Evolutionary conservation across 169 alveolate species (phyloP).

Genomic region (Plasmodium ovale): DNA sequence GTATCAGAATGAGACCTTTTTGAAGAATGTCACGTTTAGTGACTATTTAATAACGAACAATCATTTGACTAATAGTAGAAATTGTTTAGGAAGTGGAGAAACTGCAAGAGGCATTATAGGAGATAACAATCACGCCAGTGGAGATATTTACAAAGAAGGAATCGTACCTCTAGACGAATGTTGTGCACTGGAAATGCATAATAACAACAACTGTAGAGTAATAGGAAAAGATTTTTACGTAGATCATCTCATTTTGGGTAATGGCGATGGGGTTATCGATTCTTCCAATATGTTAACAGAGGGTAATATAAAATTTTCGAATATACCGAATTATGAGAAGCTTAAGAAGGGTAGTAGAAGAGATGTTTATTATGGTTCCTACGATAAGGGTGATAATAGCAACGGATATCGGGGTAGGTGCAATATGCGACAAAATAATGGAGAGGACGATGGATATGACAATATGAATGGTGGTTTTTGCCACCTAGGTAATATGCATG

Average conservation of each 20-base stretch:
- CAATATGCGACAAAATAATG: constrained; percentile 6
- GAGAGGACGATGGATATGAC: constrained; percentile 4
- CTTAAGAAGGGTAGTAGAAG: constrained; percentile 14
- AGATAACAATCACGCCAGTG: background rate
- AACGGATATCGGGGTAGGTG: background rate
- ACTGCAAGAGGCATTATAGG: background rate
- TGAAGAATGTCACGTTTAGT: constrained; percentile 38
- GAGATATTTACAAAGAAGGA: background rate
- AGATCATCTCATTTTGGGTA: constrained; percentile 49
- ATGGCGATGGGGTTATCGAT: background rate
- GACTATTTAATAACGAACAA: constrained; percentile 17
- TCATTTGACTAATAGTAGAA: background rate
- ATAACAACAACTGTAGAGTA: background rate
- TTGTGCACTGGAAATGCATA: background rate
- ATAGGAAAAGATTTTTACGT: constrained; percentile 58
- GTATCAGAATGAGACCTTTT: constrained; percentile 55
- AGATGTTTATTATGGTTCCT: background rate
- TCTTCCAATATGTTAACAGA: constrained; percentile 9
- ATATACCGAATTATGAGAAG: constrained; percentile 47
- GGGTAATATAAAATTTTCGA: constrained; percentile 31
- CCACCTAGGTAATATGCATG: background rate
- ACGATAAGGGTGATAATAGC: background rate
- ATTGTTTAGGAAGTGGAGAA: too few relatives aligned
- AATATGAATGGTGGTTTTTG: background rate
- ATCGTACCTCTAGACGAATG: constrained; percentile 2